Percentiles rank a stretch among this genome's conserved stretches.
Conservation (phyloP, 2,329 filamentous ascomycete species). For the Monosporascus sp. region DNA sequence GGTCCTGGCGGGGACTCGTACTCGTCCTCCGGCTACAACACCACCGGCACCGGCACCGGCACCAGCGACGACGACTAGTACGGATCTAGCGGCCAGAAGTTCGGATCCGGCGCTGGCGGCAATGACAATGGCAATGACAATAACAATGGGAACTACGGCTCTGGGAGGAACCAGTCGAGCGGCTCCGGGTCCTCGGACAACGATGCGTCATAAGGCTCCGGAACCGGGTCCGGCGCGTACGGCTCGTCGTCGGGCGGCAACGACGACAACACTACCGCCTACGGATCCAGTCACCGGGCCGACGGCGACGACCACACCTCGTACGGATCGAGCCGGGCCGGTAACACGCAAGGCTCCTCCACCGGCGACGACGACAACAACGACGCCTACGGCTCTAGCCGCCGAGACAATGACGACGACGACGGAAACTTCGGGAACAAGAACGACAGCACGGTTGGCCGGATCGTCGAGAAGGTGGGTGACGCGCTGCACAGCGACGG, state of each 20-base stretch:
- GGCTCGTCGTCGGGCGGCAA: constrained; percentile 5
- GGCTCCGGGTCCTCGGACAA: constrained; percentile 1
- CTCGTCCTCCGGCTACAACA: constrained; percentile 1
- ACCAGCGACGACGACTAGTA: constrained; percentile 11
- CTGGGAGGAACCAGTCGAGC: constrained; percentile 13
- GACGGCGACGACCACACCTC: constrained; percentile 2
- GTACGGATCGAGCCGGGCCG: constrained; percentile 14
- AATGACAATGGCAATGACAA: constrained; percentile 11
- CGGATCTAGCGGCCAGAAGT: constrained; percentile 14
- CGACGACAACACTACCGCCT: constrained; percentile 5
- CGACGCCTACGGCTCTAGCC: constrained; percentile 7
- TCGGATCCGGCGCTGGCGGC: neutral
- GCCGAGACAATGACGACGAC: constrained; percentile 10
- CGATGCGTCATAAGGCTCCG: neutral
- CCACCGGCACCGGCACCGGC: constrained; percentile 1
- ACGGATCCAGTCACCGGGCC: constrained; percentile 11
- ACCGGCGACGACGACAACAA: neutral
- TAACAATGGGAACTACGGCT: constrained; percentile 15
- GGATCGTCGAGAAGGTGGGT: constrained; percentile 55
- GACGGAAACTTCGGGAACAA: constrained; percentile 6
- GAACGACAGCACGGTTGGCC: constrained; percentile 46
- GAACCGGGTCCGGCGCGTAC: constrained; percentile 12
- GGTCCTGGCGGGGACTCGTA: constrained; percentile 11
- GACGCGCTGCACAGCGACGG: constrained; percentile 41
- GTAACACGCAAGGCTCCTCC: constrained; percentile 1